Evolutionary conservation across 306 rosid genomes (phyloP).

Genomic region (Vigna unguiculata): DNA sequence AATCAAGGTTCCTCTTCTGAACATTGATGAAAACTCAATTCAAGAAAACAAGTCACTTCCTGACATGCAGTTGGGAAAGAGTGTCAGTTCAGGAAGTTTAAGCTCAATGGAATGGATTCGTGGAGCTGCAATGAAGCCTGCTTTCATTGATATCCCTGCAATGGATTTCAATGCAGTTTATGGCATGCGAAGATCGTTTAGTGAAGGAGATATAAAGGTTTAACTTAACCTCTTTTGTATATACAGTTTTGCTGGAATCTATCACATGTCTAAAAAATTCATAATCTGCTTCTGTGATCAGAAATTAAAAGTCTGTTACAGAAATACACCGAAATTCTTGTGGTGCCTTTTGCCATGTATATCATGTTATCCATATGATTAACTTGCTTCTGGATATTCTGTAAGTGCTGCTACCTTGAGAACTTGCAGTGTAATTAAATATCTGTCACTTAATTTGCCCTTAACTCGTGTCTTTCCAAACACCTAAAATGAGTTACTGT

Average conservation of each 20-base stretch:
- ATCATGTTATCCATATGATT: constrained; percentile 3
- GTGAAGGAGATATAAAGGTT: constrained; percentile 98
- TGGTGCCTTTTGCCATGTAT: constrained; percentile 14
- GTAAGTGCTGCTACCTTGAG: not conserved
- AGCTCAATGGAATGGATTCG: constrained; percentile 85
- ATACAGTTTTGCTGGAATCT: constrained; percentile 16
- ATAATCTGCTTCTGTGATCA: not conserved
- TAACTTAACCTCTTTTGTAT: constrained; percentile 38
- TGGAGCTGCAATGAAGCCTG: constrained; percentile 63
- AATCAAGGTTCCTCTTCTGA: constrained; percentile 64
- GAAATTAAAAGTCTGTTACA: constrained; percentile 17
- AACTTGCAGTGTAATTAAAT: constrained; percentile 5
- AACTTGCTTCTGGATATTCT: constrained; percentile 2
- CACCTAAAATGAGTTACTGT: not conserved
- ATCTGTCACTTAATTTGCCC: not conserved
- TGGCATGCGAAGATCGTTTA: constrained; percentile 88
- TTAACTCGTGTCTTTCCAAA: not conserved
- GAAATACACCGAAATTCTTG: not conserved
- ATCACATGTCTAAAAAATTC: not conserved
- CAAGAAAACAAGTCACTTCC: constrained; percentile 63
- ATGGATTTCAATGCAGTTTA: constrained; percentile 70
- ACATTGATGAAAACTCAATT: constrained; percentile 57
- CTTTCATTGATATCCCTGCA: constrained; percentile 70
- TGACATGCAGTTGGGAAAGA: constrained; percentile 65
- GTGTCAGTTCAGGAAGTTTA: constrained; percentile 74